Evolutionary conservation across 2,329 filamentous ascomycete species (phyloP).

Genomic region (Rhexocercosporidium sp.): DNA sequence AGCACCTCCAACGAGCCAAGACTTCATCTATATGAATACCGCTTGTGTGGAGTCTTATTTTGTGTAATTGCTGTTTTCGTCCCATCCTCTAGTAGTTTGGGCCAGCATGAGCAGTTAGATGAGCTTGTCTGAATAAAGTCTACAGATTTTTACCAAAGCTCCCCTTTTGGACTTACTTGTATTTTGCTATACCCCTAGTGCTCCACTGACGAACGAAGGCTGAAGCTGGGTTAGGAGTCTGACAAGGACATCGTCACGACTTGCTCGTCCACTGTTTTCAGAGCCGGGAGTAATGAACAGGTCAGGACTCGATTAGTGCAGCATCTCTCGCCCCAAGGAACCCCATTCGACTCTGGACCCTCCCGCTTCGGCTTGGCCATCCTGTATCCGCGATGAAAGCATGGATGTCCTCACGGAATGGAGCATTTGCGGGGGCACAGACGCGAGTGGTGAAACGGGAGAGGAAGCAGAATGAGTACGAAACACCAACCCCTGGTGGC

Average conservation of each 20-base stretch:
- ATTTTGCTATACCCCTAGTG: background rate
- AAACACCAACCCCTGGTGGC: constrained; percentile 8
- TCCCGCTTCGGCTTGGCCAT: background rate
- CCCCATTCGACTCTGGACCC: background rate
- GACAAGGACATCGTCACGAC: background rate
- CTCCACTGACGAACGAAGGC: no score
- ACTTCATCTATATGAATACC: background rate
- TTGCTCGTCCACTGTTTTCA: background rate
- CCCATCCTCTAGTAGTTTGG: background rate
- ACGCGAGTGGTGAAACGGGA: constrained; percentile 11
- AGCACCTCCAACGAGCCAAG: constrained; percentile 8
- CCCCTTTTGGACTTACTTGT: background rate
- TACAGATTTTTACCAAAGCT: background rate
- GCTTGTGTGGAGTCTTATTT: background rate
- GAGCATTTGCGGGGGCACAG: constrained; percentile 10
- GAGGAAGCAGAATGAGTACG: background rate
- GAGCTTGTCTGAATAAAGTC: constrained; percentile 16
- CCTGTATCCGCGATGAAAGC: constrained; percentile 10
- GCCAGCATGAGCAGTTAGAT: constrained; percentile 16
- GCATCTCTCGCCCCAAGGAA: background rate
- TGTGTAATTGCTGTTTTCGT: background rate
- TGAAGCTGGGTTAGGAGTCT: background rate
- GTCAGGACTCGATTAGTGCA: background rate
- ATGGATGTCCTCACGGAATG: constrained; percentile 4
- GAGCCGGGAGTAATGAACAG: background rate